Base-by-base conservation (phyloP, 2,329 filamentous ascomycete species). In the Paecilomyces sp. region DNA sequence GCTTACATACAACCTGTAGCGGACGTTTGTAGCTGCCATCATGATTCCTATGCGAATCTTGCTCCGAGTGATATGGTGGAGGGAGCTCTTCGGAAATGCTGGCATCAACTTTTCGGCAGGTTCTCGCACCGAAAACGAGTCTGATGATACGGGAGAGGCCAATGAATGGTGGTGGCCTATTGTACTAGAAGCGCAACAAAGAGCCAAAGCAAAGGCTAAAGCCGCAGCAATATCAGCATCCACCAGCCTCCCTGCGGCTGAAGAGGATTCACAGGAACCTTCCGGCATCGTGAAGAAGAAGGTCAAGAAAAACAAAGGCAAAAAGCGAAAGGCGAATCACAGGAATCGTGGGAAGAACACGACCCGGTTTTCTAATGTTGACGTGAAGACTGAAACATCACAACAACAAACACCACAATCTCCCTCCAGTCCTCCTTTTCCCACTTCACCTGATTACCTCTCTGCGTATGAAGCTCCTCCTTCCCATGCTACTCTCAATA, bases 331-430 rank as follows among this genome's bases (percentile, higher is more conserved):
- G 54, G 13, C 24, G 12, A 55, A 34, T 31, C 62, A 64, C 4
- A 64, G 77, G 56, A 68, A 74, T 11, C 68, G 76, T 15, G 63
- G 66, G 2, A 67, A 74, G 1, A 71, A 70, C 3, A 66, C 74
- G 12, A 68, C 41, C 41, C 41, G n/a, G 6, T 18, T 15, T 18
- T 22, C 41, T 18, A n/a, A 47, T 47, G 41, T n/a, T 15, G 41
- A 47, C 41, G 41, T 47, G 41, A 47, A 47, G 41, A 47, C 41
- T 47, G 41, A 47, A 6, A 18, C 18, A 47, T 15, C n/a, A 47
- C 15, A 9, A 47, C 41, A 22, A 47, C 41, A 47, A 47, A 47
- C 41, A 22, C 41, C 15, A 18, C 15, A 22, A 18, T 47, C 41
- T 15, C 41, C 41, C 5, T 47, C 41, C 3, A 41, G 13, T n/a